Evolutionary conservation across 805 yeast species (phyloP).

Genomic region (Ogataea glucozyma): DNA sequence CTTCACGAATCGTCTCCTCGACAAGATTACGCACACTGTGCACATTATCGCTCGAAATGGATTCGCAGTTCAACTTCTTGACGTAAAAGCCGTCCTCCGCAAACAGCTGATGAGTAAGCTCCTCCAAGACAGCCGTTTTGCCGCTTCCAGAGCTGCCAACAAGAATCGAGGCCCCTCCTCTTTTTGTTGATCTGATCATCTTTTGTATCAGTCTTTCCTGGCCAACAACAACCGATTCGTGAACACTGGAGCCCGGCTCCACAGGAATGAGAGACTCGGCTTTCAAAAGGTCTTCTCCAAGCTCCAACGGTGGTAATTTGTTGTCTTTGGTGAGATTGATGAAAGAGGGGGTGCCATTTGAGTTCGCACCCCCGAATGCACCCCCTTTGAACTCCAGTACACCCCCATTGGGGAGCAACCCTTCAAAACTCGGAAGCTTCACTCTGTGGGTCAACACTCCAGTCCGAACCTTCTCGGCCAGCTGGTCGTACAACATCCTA

Average conservation of each 20-base stretch:
- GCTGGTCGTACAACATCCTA: slow-evolving; percentile 17
- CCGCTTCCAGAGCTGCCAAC: slow-evolving; percentile 85
- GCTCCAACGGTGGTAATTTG: slow-evolving; percentile 38
- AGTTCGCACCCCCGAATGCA: slow-evolving; percentile 34
- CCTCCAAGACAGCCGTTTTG: slow-evolving; percentile 57
- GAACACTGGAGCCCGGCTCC: neutral
- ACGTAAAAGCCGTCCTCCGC: slow-evolving; percentile 46
- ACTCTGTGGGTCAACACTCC: slow-evolving; percentile 49
- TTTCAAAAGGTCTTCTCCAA: slow-evolving; percentile 51
- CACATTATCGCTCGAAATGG: slow-evolving; percentile 57
- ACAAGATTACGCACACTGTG: slow-evolving; percentile 45
- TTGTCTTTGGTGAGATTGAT: no score
- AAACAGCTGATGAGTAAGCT: slow-evolving; percentile 41
- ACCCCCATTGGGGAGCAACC: slow-evolving; percentile 59
- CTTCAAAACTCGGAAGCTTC: slow-evolving; percentile 52
- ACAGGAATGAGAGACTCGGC: slow-evolving; percentile 41
- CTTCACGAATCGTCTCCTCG: slow-evolving; percentile 48
- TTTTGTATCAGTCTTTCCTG: slow-evolving; percentile 46
- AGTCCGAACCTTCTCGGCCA: slow-evolving; percentile 11
- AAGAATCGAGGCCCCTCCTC: slow-evolving; percentile 55
- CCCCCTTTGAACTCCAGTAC: slow-evolving; percentile 47
- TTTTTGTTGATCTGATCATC: slow-evolving; percentile 41
- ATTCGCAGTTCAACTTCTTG: slow-evolving; percentile 53
- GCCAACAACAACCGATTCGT: slow-evolving; percentile 51
- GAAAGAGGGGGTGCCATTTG: no score